Conservation (phyloP, 805 yeast genomes). For the Pichia ethanolica region DNA sequence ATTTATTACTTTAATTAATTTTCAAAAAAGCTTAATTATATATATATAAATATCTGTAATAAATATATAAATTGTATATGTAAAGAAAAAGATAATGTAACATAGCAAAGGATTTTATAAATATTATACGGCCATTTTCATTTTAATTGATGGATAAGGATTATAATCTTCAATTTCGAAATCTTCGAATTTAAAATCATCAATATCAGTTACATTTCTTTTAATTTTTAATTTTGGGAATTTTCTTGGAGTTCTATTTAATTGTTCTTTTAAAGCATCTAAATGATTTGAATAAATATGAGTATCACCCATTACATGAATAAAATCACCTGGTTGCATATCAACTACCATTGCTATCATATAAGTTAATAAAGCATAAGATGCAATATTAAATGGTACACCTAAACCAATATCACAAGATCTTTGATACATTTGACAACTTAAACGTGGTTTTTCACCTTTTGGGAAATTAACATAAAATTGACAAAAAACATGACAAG, state of each 20-base stretch:
- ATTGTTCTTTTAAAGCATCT: conserved; percentile 80
- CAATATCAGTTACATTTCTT: conserved; percentile 63
- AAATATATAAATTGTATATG: background rate
- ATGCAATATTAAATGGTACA: conserved; percentile 96
- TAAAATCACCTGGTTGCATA: conserved; percentile 91
- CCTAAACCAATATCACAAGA: conserved; percentile 99
- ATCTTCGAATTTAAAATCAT: conserved; percentile 84
- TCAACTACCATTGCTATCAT: conserved; percentile 96
- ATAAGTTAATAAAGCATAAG: conserved; percentile 83
- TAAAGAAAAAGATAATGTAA: too few species aligned
- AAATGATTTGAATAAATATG: conserved; percentile 92
- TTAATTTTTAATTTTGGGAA: conserved; percentile 77
- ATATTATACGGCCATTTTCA: conserved; percentile 91
- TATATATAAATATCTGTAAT: background rate
- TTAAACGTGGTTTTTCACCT: conserved; percentile 51
- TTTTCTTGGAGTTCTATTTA: conserved; percentile 60
- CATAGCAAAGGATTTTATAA: background rate
- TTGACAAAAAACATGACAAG: conserved; percentile 95
- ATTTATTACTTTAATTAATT: background rate
- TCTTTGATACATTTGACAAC: conserved; percentile 89
- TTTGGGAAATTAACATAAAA: conserved; percentile 85
- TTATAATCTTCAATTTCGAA: conserved; percentile 73
- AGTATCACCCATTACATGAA: conserved; percentile 94
- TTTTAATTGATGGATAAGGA: conserved; percentile 77
- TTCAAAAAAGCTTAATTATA: too few species aligned